Evolutionary conservation across 164 flowering plant genomes (phyloP).

Genomic region (Nelumbo lutea): DNA sequence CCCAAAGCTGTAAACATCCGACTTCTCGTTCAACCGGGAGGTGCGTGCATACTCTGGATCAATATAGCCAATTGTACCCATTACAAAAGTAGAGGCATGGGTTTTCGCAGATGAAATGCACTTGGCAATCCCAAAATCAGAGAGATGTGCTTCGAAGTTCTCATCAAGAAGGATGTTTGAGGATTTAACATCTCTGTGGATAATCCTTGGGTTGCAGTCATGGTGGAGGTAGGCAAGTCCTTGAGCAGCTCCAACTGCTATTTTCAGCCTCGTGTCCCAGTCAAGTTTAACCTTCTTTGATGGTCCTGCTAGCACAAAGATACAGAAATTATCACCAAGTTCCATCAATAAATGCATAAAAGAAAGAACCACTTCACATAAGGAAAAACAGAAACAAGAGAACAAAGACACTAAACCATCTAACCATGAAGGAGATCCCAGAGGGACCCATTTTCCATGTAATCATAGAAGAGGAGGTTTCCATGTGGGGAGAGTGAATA

Average conservation of each 20-base stretch:
- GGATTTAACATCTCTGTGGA: constrained; percentile 87
- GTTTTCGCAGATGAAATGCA: constrained; percentile 59
- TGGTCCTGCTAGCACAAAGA: constrained; percentile 36
- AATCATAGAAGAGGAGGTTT: constrained; percentile 87
- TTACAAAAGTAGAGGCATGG: constrained; percentile 80
- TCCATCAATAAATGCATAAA: neutral
- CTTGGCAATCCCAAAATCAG: constrained; percentile 94
- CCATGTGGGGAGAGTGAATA: constrained; percentile 71
- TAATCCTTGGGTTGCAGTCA: constrained; percentile 80
- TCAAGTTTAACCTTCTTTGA: constrained; percentile 80
- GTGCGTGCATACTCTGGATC: constrained; percentile 97
- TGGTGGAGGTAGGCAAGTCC: constrained; percentile 95
- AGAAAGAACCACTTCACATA: neutral
- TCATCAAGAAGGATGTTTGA: constrained; percentile 88
- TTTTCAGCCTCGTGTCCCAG: constrained; percentile 77
- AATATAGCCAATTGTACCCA: constrained; percentile 95
- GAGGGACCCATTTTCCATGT: constrained; percentile 92
- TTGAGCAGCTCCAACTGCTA: constrained; percentile 92
- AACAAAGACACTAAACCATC: constrained; percentile 8
- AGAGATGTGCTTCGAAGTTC: constrained; percentile 87
- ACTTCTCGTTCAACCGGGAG: constrained; percentile 77
- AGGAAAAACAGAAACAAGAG: neutral
- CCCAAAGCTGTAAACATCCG: constrained; percentile 97
- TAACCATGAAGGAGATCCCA: constrained; percentile 97
- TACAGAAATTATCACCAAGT: neutral